Evolutionary conservation across 2,329 filamentous ascomycete species (phyloP), one percentile per base, ranked within the genome.

Genomic region (Microsporum canis): DNA sequence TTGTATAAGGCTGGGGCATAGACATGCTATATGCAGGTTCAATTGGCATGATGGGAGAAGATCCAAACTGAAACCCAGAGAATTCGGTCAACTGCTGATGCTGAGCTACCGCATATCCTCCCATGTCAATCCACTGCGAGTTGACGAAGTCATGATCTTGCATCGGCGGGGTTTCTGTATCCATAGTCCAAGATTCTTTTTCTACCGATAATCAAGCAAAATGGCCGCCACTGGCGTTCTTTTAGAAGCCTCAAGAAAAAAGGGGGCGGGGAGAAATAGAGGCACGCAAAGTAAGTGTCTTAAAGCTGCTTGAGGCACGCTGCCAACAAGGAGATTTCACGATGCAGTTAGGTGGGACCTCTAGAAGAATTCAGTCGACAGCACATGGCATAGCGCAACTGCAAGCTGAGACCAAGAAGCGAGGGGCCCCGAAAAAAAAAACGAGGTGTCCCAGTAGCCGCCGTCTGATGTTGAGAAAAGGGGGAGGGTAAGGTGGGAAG

Each of bases 21-120:
- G 84, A 80, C 66, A 80, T 78, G 65, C 72, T 75, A 67, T 79
- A 84, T 62, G 76, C 75, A 36, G 78, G 72, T 62, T 86, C 83
- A 65, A 84, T 77, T 36, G 84, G 78, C 65, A 87, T 78, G 17
- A 84, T 82, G 49, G 84, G 82, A 58, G 83, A 79, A 75, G 84
- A 68, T 33, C 80, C 79, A 73, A 87, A 91, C 62, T 79, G 85
- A 66, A 83, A 84, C 12, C 78, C 80, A 62, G 80, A 77, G 70
- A 88, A 90, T 66, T 88, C 87, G 45, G 84, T 79, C 75, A 89
- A 83, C 29, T 86, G 84, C 61, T 86, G 87, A 64, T 85, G 84
- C 68, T 89, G 88, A 12, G 84, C 73, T 57, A 78, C 75, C 63
- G 76, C 75, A 65, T 79, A 79, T 39, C 67, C 65, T 61, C 73